Evolutionary conservation across 2,329 filamentous ascomycete species (phyloP).

Genomic region (Alternaria sp.): DNA sequence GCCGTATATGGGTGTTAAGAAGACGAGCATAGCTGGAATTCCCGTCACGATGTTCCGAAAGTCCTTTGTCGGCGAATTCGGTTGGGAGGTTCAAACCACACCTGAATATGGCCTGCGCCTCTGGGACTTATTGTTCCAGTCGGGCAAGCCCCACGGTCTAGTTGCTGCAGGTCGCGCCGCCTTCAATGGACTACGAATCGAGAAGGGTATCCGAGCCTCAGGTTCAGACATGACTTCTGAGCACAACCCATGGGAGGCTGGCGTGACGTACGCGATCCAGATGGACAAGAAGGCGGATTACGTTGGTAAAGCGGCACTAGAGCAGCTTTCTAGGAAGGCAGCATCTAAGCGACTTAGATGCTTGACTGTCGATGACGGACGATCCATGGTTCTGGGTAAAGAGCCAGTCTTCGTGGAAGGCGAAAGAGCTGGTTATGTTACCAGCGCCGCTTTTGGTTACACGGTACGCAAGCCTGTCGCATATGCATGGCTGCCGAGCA

Average conservation of each 20-base stretch:
- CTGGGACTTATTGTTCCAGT: slow-evolving; percentile 67
- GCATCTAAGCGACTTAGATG: slow-evolving; percentile 55
- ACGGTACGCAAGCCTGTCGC: slow-evolving; percentile 67
- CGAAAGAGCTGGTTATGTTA: slow-evolving; percentile 65
- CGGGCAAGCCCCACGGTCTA: slow-evolving; percentile 64
- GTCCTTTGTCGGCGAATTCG: slow-evolving; percentile 69
- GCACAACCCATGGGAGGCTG: slow-evolving; percentile 68
- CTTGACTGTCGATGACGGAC: slow-evolving; percentile 65
- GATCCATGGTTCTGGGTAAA: slow-evolving; percentile 67
- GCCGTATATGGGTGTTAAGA: slow-evolving; percentile 62
- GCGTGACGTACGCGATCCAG: slow-evolving; percentile 62
- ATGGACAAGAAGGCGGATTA: slow-evolving; percentile 58
- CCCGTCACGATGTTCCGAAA: slow-evolving; percentile 65
- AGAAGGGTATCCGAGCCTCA: slow-evolving; percentile 67
- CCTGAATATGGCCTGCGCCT: slow-evolving; percentile 66
- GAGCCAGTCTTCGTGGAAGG: slow-evolving; percentile 66
- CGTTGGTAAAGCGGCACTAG: slow-evolving; percentile 62
- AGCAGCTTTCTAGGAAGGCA: slow-evolving; percentile 52
- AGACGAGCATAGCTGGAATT: slow-evolving; percentile 61
- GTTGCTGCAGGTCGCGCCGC: slow-evolving; percentile 67
- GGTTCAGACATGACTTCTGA: slow-evolving; percentile 69
- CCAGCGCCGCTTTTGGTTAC: slow-evolving; percentile 69
- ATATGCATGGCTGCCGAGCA: slow-evolving; percentile 65
- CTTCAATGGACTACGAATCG: slow-evolving; percentile 67
- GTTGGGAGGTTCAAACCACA: slow-evolving; percentile 70